Percentiles rank a stretch among this genome's conserved stretches.
phyloP scores from a whole-genome alignment of 2,329 filamentous ascomycete species.

The Verticillium klebahnii region DNA sequence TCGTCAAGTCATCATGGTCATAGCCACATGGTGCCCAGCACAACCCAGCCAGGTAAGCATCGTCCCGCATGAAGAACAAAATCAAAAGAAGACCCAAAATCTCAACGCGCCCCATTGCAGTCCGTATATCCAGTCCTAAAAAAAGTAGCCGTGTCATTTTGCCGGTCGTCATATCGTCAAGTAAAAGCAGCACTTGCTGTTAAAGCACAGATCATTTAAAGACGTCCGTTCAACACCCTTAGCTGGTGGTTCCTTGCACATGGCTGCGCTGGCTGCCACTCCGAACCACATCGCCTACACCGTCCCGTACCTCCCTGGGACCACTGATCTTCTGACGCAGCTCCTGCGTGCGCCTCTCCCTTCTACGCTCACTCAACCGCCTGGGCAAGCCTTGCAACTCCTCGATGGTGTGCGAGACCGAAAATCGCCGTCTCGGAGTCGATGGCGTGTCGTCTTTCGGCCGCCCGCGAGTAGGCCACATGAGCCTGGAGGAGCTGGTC shows the following conservation, averaged over 20 bases:
- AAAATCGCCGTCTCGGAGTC: constrained; percentile 24
- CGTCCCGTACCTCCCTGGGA: constrained; percentile 53
- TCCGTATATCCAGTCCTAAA: background rate
- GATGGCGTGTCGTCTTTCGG: constrained; percentile 14
- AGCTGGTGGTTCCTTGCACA: background rate
- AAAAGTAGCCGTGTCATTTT: background rate
- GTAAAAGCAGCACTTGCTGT: background rate
- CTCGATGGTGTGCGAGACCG: constrained; percentile 44
- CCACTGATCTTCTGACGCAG: constrained; percentile 57
- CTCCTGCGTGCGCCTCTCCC: constrained; percentile 54
- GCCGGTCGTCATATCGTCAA: background rate
- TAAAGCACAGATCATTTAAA: background rate
- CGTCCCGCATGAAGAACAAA: background rate
- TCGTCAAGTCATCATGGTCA: background rate
- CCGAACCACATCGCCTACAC: constrained; percentile 52
- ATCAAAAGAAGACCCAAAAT: background rate
- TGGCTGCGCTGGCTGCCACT: constrained; percentile 33
- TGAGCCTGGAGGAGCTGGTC: constrained; percentile 14
- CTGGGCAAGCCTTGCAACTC: constrained; percentile 49
- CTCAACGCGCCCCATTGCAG: background rate
- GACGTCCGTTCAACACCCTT: background rate
- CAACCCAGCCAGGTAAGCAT: background rate
- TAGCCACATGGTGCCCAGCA: background rate
- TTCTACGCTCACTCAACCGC: constrained; percentile 51
- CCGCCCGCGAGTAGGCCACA: constrained; percentile 27